Evolutionary conservation across 176 grass and related monocot genomes (phyloP).

Genomic region (Saccharum spontaneum): DNA sequence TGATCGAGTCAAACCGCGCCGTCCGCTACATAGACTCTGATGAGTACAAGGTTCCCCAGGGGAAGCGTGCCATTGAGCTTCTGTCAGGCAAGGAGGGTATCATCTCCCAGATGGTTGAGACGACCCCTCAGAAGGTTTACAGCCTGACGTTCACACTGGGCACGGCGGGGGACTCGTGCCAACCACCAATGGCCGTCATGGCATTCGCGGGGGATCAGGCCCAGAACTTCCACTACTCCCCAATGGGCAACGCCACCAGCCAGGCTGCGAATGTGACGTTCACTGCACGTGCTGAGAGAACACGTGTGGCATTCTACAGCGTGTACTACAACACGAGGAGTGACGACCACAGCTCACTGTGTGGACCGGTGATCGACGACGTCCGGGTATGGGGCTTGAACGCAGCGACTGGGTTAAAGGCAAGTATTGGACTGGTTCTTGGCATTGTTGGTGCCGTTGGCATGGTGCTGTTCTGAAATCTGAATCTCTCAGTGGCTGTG

Average conservation of each 20-base stretch:
- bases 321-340: constrained; percentile 93
- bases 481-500: constrained; percentile 20
- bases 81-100: constrained; percentile 97
- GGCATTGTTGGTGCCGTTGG: constrained; percentile 31
- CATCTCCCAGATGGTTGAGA: constrained; percentile 97
- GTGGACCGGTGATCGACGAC: constrained; percentile 76
- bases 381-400: constrained; percentile 70
- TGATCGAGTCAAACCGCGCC: constrained; percentile 87
- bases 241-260: constrained; percentile 69
- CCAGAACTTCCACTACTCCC: constrained; percentile 89
- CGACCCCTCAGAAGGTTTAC: constrained; percentile 83
- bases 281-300: constrained; percentile 70
- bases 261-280: constrained; percentile 65
- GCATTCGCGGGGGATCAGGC: constrained; percentile 88
- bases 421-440: constrained; percentile 39
- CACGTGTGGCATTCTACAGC: constrained; percentile 84
- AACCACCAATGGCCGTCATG: constrained; percentile 87
- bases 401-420: constrained; percentile 42
- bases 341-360: constrained; percentile 78
- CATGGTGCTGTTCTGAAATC: constrained; percentile 57
- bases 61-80: constrained; percentile 91
- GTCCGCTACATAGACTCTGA: constrained; percentile 82
- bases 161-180: constrained; percentile 70
- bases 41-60: constrained; percentile 81
- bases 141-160: constrained; percentile 76